Base-by-base conservation (phyloP, 2,329 filamentous ascomycete genomes). In the Ciborinia camelliae region DNA sequence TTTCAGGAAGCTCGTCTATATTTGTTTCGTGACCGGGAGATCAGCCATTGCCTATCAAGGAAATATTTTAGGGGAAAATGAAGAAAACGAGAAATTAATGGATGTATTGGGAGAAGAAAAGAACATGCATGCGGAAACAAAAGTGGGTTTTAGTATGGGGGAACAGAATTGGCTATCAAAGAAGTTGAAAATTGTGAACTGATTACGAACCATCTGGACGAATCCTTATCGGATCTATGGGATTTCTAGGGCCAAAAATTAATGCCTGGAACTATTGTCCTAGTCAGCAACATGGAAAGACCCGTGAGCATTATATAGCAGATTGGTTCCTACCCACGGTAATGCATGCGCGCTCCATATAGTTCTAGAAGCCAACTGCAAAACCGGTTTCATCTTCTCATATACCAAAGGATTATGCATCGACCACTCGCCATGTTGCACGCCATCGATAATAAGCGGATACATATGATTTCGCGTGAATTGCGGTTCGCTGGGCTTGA, bases 301-400 rank as follows among this genome's bases (percentile, higher is more conserved):
- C 10, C 4, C 0, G 1, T 2, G n/a, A 9, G n/a, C 20, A n/a
- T n/a, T 26, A 1, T 18, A 41, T 7, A 41, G 32, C 26, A 59
- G 23, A 28, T 45, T n/a, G 37, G 2, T 37, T 60, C 62, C 39
- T 66, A 68, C 66, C 66, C 66, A 69, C 26, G 66, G 65, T 39
- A 65, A 57, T 9, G 63, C 14, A 60, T 70, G 60, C 32, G 65
- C 20, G 32, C 65, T 67, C 23, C 28, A 66, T 14, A 71, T 43
- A 26, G 67, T 73, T 7, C 60, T 76, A 0, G 61, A 71, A 3
- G 73, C 73, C 0, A 72, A 71, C 14, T 76, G 73, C 28, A 71
- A 50, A 32, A 32, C 37, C 10, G 69, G 68, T 32, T 70, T 45
- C n/a, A 69, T 62, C 20, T 60, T 43, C 4, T 60, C 66, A 52